A percentile compares a stretch with the other conserved stretches of the same genome.
These are phyloP conservation scores for Suhomyces kunorum DNA, from an alignment of 1,139 yeast species.

Conservation along the genomic window DNA sequence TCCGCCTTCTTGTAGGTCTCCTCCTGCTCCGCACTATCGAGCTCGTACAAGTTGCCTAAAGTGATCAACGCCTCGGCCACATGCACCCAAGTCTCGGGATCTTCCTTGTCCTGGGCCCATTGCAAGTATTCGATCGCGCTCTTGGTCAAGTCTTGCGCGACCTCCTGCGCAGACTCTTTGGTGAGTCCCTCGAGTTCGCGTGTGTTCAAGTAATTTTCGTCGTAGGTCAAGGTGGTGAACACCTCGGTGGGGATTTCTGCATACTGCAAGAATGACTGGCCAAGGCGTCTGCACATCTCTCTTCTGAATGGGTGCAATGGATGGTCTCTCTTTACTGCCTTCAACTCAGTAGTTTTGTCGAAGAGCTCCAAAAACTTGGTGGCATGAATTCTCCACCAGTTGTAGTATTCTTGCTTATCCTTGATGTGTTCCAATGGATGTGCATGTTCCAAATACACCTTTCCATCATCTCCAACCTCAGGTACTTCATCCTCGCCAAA, in stretches of 20 bases:
- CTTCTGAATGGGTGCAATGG: constrained; percentile 27
- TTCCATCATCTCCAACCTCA: constrained; percentile 33
- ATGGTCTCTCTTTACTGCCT: constrained; percentile 16
- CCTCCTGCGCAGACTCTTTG: constrained; percentile 46
- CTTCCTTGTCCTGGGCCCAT: constrained; percentile 65
- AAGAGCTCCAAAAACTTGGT: constrained; percentile 43
- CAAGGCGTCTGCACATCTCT: constrained; percentile 50
- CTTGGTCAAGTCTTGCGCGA: constrained; percentile 52
- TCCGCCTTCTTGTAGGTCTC: constrained; percentile 67
- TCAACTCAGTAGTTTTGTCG: constrained; percentile 17
- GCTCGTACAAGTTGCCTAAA: constrained; percentile 69
- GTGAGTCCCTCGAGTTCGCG: constrained; percentile 43
- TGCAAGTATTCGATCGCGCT: constrained; percentile 59
- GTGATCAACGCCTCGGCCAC: constrained; percentile 84
- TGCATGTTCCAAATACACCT: constrained; percentile 32
- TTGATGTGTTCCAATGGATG: constrained; percentile 58
- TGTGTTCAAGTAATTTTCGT: constrained; percentile 47
- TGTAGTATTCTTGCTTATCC: constrained; percentile 40
- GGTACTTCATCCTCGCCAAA: constrained; percentile 52
- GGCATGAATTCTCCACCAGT: constrained; percentile 60
- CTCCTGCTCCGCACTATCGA: constrained; percentile 68
- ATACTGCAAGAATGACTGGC: constrained; percentile 62
- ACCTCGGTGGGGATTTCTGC: constrained; percentile 62
- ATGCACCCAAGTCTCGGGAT: constrained; percentile 78
- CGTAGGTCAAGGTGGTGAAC: constrained; percentile 59